Base-by-base conservation (phyloP, 371 early-diverging fungal genomes). In the Rhizomucor pusillus region DNA sequence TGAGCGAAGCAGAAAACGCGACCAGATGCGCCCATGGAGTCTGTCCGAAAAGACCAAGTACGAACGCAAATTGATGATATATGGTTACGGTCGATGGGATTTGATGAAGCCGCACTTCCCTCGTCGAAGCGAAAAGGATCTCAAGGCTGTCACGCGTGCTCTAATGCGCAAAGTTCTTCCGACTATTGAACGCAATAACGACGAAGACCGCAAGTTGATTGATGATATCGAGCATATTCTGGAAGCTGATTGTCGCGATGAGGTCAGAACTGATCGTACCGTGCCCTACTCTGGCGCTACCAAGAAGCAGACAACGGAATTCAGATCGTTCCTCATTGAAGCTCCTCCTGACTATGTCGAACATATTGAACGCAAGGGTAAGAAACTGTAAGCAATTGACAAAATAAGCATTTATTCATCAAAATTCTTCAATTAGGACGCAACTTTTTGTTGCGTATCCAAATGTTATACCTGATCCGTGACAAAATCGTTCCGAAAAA, bases 1-100 rank as follows among this genome's bases (percentile, higher is more conserved):
- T 2, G 50, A 57, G 25, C 29, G 59, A 35, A 49, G 33, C 22
- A 49, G 67, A 19, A 67, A 64, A 50, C 62, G 63, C 0, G 77
- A 73, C 43, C 65, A 60, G 11, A 71, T 72, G 37, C 75, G 79
- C 0, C 69, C 74, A n/a, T 92, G 94, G 94, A 82, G 87, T 10
- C 57, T 79, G 36, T 87, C 92, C 10, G 92, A 92, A 59, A 81
- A 81, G 59, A 79, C 85, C 18, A 81, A 87, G 37, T 79, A 91
- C 47, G 94, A 93, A 60, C 81, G 91, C n/a, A 79, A 82, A 52
- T 57, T 92, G 37, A 93, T 92, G 92, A 82, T 86, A 43, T 87
- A 86, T 50, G 94, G 92, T 0, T 89, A 87, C 63, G 84, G 85
- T 18, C 72, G 75, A 34, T 93, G 93, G 93, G 81, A 86, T 16